A percentile compares a stretch with the other conserved stretches of the same genome.
Conservation (phyloP, 108 stramenopile genomes). For the Skeletonema marinoi region DNA sequence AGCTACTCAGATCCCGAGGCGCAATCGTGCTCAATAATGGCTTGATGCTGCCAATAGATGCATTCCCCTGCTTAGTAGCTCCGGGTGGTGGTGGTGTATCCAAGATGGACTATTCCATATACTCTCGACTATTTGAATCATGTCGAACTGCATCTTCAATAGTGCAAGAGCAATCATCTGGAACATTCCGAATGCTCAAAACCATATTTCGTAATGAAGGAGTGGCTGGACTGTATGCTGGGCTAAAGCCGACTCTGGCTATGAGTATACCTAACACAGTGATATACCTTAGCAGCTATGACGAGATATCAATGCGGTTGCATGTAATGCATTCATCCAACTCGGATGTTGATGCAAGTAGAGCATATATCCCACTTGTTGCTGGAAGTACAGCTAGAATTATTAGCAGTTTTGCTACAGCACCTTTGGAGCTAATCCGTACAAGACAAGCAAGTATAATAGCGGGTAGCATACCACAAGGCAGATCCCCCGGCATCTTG, state of each 20-base stretch:
- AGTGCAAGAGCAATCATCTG: constrained; percentile 4
- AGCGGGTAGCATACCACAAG: constrained; percentile 1
- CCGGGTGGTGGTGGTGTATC: constrained; percentile 6
- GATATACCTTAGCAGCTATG: constrained; percentile 91
- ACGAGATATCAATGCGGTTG: constrained; percentile 53
- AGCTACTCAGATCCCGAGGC: constrained; percentile 46
- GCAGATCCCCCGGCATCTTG: constrained; percentile 33
- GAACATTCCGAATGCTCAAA: constrained; percentile 53
- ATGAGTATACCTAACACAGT: constrained; percentile 91
- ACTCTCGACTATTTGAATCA: constrained; percentile 25
- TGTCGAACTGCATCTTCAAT: constrained; percentile 2
- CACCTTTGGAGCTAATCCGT: constrained; percentile 90
- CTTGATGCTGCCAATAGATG: constrained; percentile 46
- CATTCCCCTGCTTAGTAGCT: constrained; percentile 49
- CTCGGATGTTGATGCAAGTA: neutral
- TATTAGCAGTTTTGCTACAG: constrained; percentile 77
- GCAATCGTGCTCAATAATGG: constrained; percentile 66
- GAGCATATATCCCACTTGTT: constrained; percentile 57
- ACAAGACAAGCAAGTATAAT: constrained; percentile 66
- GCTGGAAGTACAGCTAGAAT: constrained; percentile 83
- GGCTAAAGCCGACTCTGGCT: constrained; percentile 73
- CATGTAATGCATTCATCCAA: neutral
- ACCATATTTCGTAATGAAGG: constrained; percentile 73
- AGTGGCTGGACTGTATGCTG: constrained; percentile 74
- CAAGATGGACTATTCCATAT: constrained; percentile 15